Evolutionary conservation across 164 flowering plant species (phyloP).

Genomic region (Annona cherimola): DNA sequence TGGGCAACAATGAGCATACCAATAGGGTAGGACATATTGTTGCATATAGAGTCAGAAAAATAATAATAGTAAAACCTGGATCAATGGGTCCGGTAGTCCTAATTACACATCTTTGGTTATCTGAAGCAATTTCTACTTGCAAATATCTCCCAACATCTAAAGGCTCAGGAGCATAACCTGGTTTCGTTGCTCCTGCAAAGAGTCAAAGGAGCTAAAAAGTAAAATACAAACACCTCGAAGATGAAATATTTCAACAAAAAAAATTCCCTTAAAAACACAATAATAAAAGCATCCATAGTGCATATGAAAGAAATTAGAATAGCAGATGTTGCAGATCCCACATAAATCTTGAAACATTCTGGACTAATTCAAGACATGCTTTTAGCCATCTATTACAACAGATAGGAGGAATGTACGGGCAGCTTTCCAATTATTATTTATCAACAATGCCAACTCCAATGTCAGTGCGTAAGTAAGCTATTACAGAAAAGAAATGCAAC

Average conservation of each 20-base stretch:
- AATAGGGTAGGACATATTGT: background rate
- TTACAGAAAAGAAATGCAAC: too few species aligned
- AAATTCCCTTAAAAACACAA: background rate
- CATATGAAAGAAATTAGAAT: too few species aligned
- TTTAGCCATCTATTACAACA: too few species aligned
- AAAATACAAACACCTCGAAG: background rate
- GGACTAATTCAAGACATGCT: too few species aligned
- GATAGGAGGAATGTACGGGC: too few species aligned
- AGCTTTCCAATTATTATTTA: too few species aligned
- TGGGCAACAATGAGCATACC: background rate
- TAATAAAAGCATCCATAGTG: too few species aligned
- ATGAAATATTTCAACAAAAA: background rate
- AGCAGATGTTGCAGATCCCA: too few species aligned
- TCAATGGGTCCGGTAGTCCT: slow-evolving; percentile 72
- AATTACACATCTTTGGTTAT: slow-evolving; percentile 42
- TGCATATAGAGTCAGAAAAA: background rate
- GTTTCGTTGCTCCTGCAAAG: slow-evolving; percentile 78
- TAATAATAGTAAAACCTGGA: slow-evolving; percentile 47
- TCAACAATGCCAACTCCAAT: too few species aligned
- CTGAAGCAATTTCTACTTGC: slow-evolving; percentile 62
- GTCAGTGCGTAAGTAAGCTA: too few species aligned
- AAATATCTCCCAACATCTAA: slow-evolving; percentile 81
- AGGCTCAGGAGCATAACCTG: slow-evolving; percentile 93
- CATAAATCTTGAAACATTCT: too few species aligned
- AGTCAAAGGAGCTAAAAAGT: background rate